A percentile compares a stretch with the other conserved stretches of the same genome.
These are phyloP conservation scores for Acmispon strigosus DNA, from an alignment of 306 rosid genomes.

Conservation along the genomic window DNA sequence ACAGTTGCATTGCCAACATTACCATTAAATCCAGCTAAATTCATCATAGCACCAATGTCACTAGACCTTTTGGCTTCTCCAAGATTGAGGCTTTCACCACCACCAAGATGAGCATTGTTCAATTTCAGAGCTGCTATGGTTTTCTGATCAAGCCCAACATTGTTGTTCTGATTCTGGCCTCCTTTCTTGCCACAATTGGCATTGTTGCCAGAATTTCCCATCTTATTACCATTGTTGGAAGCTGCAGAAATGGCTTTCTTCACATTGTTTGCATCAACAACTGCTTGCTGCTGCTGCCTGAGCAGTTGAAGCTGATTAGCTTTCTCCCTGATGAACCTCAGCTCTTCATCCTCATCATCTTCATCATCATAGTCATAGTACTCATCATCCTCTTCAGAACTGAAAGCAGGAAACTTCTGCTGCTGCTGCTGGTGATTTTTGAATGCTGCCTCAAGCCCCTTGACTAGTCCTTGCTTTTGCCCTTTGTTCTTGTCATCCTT, in stretches of 20 bases:
- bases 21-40: constrained; percentile 66
- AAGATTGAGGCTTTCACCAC: constrained; percentile 37
- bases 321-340: constrained; percentile 44
- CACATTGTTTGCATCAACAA: constrained; percentile 35
- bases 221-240: constrained; percentile 33
- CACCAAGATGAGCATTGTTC: constrained; percentile 46
- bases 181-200: constrained; percentile 42
- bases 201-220: constrained; percentile 27
- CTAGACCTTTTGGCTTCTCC: constrained; percentile 47
- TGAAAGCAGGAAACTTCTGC: constrained; percentile 43
- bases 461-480: constrained; percentile 40
- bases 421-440: constrained; percentile 48
- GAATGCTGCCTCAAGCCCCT: constrained; percentile 50
- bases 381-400: constrained; percentile 47
- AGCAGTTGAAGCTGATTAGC: constrained; percentile 42
- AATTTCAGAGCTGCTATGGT: constrained; percentile 58
- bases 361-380: constrained; percentile 37
- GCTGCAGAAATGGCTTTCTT: constrained; percentile 33
- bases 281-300: constrained; percentile 40
- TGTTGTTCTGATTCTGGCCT: constrained; percentile 29
- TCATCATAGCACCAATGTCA: constrained; percentile 71
- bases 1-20: constrained; percentile 28
- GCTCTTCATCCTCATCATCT: constrained; percentile 34
- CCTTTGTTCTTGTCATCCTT: constrained; percentile 53
- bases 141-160: constrained; percentile 50